Evolutionary conservation across 148 eudicot species (phyloP), one percentile per base, ranked within the genome.

Genomic region (Euryodendron excelsum): DNA sequence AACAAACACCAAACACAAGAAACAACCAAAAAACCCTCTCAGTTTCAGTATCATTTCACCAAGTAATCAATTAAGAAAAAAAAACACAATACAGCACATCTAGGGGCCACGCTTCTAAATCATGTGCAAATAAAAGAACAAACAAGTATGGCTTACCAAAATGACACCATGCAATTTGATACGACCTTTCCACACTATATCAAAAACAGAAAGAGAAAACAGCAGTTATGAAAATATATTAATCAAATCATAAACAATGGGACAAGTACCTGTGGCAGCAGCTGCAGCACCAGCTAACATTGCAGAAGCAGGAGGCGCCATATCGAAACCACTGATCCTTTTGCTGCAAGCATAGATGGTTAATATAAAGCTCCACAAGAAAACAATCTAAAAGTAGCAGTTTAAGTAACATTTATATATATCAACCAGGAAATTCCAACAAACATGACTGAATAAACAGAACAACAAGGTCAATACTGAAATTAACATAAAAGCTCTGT

Each of bases 231-330:
- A 85, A 76, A 75, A 81, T 44, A 85, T 60, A 66, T 55, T 39
- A 81, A 79, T 73, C 27, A 21, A 76, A 71, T 39, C 14, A 77
- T 73, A 71, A 18, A 71, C 23, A 78, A 80, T 17, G 37, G 55
- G 64, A 84, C 4, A 82, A 77, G 80, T 89, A 94, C 98, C 98
- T 83, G 90, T n/a, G n/a, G n/a, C 50, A 83, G 79, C 82, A 77
- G 79, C 85, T 45, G 90, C 79, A 80, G 89, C 85, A 78, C 84
- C 88, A 79, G 94, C 88, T 82, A 92, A 80, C 86, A 92, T 66
- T 63, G 97, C 94, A 83, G 98, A 84, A 80, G 94, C 83, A 71
- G 98, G 98, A 78, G 99, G 98, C 23, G 99, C 95, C 99, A 96
- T 93, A 86, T 96, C 98, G 77, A 96, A 96, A 76, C 97, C 98